These are phyloP conservation scores for Hypoxylon lenormandii DNA, from an alignment of 495 filamentous ascomycete genomes.

Conservation along the genomic window DNA sequence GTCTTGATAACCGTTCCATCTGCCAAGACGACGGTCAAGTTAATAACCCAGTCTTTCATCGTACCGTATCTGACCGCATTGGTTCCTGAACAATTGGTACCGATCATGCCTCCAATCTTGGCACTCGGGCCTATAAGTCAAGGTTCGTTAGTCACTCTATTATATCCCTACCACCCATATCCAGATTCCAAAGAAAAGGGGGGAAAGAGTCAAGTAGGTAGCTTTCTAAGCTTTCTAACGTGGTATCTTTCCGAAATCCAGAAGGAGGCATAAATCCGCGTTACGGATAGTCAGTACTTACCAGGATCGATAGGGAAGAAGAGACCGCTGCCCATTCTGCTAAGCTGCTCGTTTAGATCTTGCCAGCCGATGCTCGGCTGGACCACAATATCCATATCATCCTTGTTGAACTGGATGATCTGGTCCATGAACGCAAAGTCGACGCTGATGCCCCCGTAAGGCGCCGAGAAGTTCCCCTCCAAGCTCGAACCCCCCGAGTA, in stretches of 20 bases:
- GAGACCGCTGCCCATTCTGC: constrained; percentile 73
- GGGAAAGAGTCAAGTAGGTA: too few relatives aligned
- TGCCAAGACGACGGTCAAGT: constrained; percentile 80
- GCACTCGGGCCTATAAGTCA: constrained; percentile 65
- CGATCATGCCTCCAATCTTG: constrained; percentile 80
- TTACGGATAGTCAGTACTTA: constrained; percentile 41
- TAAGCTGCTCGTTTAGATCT: constrained; percentile 82
- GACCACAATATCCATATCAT: constrained; percentile 92
- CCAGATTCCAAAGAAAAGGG: neutral
- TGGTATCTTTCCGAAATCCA: too few relatives aligned
- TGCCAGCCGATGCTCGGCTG: constrained; percentile 94
- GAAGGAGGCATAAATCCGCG: constrained; percentile 47
- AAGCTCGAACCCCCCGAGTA: constrained; percentile 89
- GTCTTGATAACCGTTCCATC: constrained; percentile 85
- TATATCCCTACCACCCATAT: neutral
- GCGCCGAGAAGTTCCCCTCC: constrained; percentile 88
- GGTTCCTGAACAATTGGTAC: constrained; percentile 82
- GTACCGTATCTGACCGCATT: constrained; percentile 85
- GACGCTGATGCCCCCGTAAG: constrained; percentile 85
- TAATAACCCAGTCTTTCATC: constrained; percentile 89
- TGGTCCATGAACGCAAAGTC: constrained; percentile 90
- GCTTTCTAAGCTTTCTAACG: too few relatives aligned
- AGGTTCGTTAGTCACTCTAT: constrained; percentile 31
- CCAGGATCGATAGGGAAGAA: constrained; percentile 93
- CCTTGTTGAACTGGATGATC: constrained; percentile 79